Evolutionary conservation across 202 grass and related monocot genomes (phyloP).

Genomic region (Zoysia matrella): DNA sequence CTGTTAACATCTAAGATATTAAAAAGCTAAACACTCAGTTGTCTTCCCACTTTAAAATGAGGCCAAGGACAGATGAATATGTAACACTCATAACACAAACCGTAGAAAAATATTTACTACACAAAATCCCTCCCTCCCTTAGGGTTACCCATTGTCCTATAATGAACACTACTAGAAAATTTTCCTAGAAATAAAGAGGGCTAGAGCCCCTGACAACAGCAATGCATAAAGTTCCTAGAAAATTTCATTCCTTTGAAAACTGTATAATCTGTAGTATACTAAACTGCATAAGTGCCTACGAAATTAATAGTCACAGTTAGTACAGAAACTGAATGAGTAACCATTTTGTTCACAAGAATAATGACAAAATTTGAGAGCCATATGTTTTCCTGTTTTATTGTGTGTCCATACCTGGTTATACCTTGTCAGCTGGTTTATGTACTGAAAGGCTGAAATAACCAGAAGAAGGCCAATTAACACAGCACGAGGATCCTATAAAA

Average conservation of each 20-base stretch:
- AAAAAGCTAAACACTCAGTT: background rate
- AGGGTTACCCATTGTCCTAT: too few relatives aligned
- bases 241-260: constrained; percentile 10
- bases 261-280: background rate
- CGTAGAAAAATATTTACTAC: too few relatives aligned
- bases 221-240: background rate
- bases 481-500: constrained; percentile 78
- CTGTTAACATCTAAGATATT: background rate
- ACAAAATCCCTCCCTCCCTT: too few relatives aligned
- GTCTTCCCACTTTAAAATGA: constrained; percentile 5
- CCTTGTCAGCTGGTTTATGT: constrained; percentile 81
- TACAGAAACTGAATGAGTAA: background rate
- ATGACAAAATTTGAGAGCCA: background rate
- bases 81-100: background rate
- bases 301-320: background rate
- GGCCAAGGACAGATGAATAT: background rate
- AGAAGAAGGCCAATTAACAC: constrained; percentile 89
- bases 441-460: constrained; percentile 85
- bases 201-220: background rate
- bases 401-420: constrained; percentile 78
- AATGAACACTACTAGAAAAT: too few relatives aligned
- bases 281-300: constrained; percentile 3
- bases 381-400: constrained; percentile 19
- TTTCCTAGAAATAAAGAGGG: background rate
- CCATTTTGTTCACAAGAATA: constrained; percentile 15